phyloP scores from a whole-genome alignment of 2,329 filamentous ascomycete genomes.

The Aspergillus sp. region DNA sequence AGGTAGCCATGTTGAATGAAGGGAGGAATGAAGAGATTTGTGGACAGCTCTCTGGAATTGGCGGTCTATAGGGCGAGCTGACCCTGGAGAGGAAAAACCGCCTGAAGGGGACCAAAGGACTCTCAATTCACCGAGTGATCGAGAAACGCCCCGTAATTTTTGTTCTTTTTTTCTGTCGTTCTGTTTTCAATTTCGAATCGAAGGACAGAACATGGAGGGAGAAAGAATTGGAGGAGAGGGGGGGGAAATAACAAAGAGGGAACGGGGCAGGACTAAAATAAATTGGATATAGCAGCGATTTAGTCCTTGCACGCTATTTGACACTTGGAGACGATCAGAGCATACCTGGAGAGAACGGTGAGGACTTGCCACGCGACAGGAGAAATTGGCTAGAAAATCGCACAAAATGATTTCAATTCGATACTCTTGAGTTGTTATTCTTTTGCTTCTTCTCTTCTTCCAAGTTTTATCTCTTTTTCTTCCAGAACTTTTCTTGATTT shows the following conservation, averaged over 20 bases:
- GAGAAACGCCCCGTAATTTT: neutral
- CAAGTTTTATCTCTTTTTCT: neutral
- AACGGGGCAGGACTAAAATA: neutral
- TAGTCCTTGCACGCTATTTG: neutral
- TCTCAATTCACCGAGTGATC: slow-evolving; percentile 5
- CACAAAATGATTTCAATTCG: neutral
- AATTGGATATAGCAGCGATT: neutral
- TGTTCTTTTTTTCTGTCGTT: neutral
- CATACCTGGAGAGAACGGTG: neutral
- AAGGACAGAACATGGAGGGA: neutral
- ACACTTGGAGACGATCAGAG: neutral
- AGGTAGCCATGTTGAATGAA: slow-evolving; percentile 42
- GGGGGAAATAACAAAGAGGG: neutral
- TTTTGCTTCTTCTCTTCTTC: neutral
- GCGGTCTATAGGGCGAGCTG: slow-evolving; percentile 22
- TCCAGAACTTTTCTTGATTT: neutral
- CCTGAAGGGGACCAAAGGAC: slow-evolving; percentile 2
- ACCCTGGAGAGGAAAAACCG: slow-evolving; percentile 16
- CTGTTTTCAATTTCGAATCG: neutral
- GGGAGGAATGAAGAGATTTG: slow-evolving; percentile 1
- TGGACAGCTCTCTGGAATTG: slow-evolving; percentile 19
- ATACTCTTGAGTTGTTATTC: neutral
- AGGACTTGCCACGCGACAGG: neutral
- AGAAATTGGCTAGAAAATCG: neutral
- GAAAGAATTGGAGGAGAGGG: neutral